Base-by-base conservation (phyloP, 2,329 filamentous ascomycete species). In the Ophidiomyces ophidiicola region DNA sequence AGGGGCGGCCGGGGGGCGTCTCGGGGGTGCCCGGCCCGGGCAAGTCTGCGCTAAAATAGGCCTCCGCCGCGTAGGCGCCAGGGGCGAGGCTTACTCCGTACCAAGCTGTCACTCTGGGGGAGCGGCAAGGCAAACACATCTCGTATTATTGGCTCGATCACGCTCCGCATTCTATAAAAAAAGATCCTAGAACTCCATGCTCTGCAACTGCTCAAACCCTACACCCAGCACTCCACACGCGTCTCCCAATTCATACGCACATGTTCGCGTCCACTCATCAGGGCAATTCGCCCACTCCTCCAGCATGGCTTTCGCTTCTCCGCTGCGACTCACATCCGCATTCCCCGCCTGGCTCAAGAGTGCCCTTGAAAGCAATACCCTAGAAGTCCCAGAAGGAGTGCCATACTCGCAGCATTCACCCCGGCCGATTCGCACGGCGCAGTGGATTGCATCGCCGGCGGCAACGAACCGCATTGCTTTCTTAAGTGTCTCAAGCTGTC, bases 201-300 rank as follows among this genome's bases (percentile, higher is more conserved):
- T 3, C 14, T 10, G 8, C 11, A 10, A 28, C 8, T 10, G 4
- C 14, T 19, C 18, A 14, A 19, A 6, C 30, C 2, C 30, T 19
- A 19, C 7, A 3, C 20, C 11, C 6, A 19, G 6, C 6, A 32
- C 20, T 5, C n/a, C 12, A 17, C n/a, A 18, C 7, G 7, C 31
- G n/a, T 37, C 18, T n/a, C 33, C 14, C 23, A 11, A n/a, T 19
- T 41, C 14, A 34, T 35, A 38, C 15, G 28, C 40, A 7, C 10
- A 15, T 4, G 20, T 33, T n/a, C 40, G 26, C 7, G 39, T 18
- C 34, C 35, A 38, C n/a, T 42, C 40, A 23, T 28, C 30, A 3
- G 40, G 26, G n/a, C 40, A 38, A 6, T 12, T 19, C 17, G 23
- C 30, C 40, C 40, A 42, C 15, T 6, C 11, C 17, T 26, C 19